A percentile compares a stretch with the other conserved stretches of the same genome.
Evolutionary conservation across 768 basidiomycete species (phyloP).

Genomic region (Trametes gibbosa): DNA sequence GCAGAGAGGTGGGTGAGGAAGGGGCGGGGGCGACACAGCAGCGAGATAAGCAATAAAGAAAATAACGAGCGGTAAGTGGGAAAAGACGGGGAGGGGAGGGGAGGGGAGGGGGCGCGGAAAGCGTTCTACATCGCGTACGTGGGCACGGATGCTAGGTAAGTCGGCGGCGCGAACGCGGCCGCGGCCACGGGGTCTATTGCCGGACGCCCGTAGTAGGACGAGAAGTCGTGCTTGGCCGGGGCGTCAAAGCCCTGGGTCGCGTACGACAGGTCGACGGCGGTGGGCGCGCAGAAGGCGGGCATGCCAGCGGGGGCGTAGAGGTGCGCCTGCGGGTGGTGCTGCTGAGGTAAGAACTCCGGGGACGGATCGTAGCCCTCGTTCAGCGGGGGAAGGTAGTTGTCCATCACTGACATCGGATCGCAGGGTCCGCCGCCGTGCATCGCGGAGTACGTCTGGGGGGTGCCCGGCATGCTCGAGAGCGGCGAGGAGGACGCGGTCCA

Average conservation of each 20-base stretch:
- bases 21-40: conserved; percentile 9
- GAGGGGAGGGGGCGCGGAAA: conserved; percentile 6
- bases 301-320: conserved; percentile 5
- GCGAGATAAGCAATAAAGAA: conserved; percentile 19
- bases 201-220: conserved; percentile 21
- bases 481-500: conserved; percentile 24
- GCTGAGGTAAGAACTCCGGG: conserved; percentile 23
- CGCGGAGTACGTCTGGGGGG: conserved; percentile 22
- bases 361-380: conserved; percentile 17
- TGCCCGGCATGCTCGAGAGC: conserved; percentile 26
- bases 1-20: background rate
- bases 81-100: no score
- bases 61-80: conserved; percentile 19
- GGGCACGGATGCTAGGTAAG: conserved; percentile 17
- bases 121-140: conserved; percentile 24
- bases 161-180: conserved; percentile 17
- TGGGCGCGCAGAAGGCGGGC: conserved; percentile 9
- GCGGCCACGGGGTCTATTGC: conserved; percentile 14
- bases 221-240: conserved; percentile 18
- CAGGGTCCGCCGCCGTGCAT: conserved; percentile 9
- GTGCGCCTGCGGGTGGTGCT: conserved; percentile 10
- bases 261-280: conserved; percentile 13
- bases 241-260: conserved; percentile 10
- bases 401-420: conserved; percentile 9
- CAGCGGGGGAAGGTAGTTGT: conserved; percentile 10